Evolutionary conservation across 805 yeast genomes (phyloP).

Genomic region (Millerago galiae): DNA sequence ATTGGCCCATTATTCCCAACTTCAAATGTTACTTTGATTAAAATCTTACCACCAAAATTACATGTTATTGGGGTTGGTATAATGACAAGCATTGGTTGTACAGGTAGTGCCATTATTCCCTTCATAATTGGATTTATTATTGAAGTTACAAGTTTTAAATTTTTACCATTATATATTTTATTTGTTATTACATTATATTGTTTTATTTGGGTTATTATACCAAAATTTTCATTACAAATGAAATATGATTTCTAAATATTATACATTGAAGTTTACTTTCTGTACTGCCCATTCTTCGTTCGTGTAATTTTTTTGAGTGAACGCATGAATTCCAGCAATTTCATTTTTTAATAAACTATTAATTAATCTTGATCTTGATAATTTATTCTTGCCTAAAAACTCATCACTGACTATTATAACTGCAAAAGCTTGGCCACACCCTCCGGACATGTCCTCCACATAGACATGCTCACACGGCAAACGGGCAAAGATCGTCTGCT

Average conservation of each 20-base stretch:
- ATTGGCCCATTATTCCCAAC: slow-evolving; percentile 75
- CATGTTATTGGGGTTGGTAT: slow-evolving; percentile 69
- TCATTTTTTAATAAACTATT: slow-evolving; percentile 78
- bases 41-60: slow-evolving; percentile 50
- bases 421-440: slow-evolving; percentile 98
- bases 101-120: slow-evolving; percentile 76
- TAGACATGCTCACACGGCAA: slow-evolving; percentile 38
- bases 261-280: slow-evolving; percentile 18
- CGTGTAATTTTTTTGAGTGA: slow-evolving; percentile 87
- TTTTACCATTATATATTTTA: slow-evolving; percentile 21
- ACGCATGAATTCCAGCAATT: slow-evolving; percentile 85
- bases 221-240: slow-evolving; percentile 3
- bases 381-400: slow-evolving; percentile 76
- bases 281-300: slow-evolving; percentile 71
- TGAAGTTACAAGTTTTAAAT: slow-evolving; percentile 21
- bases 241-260: slow-evolving; percentile 6
- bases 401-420: slow-evolving; percentile 73
- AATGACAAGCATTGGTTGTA: slow-evolving; percentile 74
- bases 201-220: slow-evolving; percentile 7
- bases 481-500: slow-evolving; percentile 6
- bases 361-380: slow-evolving; percentile 82
- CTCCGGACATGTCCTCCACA: slow-evolving; percentile 68
- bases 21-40: slow-evolving; percentile 56
- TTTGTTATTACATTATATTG: slow-evolving; percentile 7
- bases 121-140: slow-evolving; percentile 47